Conservation (phyloP, 805 yeast genomes). For the Pichia rugopelliculosa region DNA sequence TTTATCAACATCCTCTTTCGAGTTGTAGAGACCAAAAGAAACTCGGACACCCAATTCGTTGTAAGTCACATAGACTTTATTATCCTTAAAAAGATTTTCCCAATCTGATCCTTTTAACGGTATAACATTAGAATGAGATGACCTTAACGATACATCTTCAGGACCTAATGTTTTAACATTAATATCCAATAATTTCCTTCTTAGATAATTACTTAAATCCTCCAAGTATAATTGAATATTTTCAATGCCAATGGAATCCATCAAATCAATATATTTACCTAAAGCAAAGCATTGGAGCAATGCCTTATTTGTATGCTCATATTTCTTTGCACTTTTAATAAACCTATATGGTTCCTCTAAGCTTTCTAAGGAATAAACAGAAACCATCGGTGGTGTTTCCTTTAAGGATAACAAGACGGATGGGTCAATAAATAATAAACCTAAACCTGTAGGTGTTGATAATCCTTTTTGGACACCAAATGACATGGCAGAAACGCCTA, state of each 20-base stretch:
- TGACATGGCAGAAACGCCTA: constrained; percentile 4
- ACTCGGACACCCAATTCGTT: not conserved
- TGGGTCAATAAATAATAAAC: not conserved
- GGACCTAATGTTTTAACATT: constrained; percentile 2
- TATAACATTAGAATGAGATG: not conserved
- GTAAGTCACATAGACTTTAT: not conserved
- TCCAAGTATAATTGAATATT: not conserved
- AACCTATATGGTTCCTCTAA: not conserved
- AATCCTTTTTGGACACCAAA: constrained; percentile 4
- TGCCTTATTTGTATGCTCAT: constrained; percentile 4
- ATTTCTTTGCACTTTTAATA: not conserved
- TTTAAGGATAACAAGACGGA: too few relatives aligned
- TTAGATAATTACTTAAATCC: not conserved
- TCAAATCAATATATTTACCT: not conserved
- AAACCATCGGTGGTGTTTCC: not conserved
- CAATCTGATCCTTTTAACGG: not conserved
- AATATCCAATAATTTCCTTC: not conserved
- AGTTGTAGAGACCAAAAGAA: constrained; percentile 1
- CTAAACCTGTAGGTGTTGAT: constrained; percentile 2
- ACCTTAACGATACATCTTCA: not conserved
- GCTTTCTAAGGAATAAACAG: not conserved
- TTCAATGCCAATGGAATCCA: not conserved
- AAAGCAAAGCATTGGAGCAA: constrained; percentile 1
- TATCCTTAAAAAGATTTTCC: not conserved
- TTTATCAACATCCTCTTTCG: not conserved